Evolutionary conservation across 2,329 filamentous ascomycete genomes (phyloP).

Genomic region (Apiospora sp.): DNA sequence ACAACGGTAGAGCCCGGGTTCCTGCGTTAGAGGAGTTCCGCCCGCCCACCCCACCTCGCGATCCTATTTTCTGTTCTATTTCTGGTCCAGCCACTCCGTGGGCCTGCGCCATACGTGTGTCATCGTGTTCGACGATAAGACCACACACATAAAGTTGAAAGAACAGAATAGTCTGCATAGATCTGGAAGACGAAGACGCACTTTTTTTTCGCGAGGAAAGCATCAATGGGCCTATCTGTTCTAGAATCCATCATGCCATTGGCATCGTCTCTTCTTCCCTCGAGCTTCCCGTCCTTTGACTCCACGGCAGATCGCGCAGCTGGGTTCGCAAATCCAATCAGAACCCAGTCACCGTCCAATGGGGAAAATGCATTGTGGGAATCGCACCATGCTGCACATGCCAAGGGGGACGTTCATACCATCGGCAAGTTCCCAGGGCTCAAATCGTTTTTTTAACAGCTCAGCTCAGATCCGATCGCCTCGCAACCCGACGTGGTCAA

Average conservation of each 20-base stretch:
- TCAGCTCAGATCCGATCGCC: neutral
- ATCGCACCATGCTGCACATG: neutral
- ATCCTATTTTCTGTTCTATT: slow-evolving; percentile 15
- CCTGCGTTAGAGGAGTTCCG: slow-evolving; percentile 20
- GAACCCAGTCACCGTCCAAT: slow-evolving; percentile 13
- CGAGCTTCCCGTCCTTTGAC: neutral
- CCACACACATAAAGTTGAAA: neutral
- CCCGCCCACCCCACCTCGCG: slow-evolving; percentile 10
- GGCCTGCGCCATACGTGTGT: slow-evolving; percentile 8
- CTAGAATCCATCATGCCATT: no score
- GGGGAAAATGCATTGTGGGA: neutral
- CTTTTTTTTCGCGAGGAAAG: neutral
- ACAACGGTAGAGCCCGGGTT: slow-evolving; percentile 9
- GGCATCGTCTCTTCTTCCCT: neutral
- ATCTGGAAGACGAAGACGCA: neutral
- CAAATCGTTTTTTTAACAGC: neutral
- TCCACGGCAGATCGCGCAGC: slow-evolving; percentile 13
- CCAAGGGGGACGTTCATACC: neutral
- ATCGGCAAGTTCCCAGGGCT: neutral
- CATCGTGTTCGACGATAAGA: slow-evolving; percentile 3
- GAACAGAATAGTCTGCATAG: neutral
- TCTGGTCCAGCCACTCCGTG: neutral
- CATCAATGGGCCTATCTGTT: neutral
- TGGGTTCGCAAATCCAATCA: slow-evolving; percentile 12
- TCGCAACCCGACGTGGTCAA: neutral